Evolutionary conservation across 192 early-diverging fungal genomes (phyloP), one percentile per base, ranked within the genome.

Genomic region (Coemansia sp.): DNA sequence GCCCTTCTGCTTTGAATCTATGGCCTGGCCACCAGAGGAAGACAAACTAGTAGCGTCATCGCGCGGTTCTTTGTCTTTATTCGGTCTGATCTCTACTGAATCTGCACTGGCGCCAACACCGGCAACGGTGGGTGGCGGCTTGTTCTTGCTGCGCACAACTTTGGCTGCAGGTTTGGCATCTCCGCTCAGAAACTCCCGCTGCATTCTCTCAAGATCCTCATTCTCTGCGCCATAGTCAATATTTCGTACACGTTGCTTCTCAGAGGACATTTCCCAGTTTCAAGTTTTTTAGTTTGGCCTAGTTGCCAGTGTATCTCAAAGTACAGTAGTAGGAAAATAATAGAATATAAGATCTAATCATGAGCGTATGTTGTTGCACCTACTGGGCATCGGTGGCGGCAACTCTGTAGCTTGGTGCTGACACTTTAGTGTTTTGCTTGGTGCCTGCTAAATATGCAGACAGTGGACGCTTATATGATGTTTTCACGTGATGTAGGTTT

Each of bases 161-260:
- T 63, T 69, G 32, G 83, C 83, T 4, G 83, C 77, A 4, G 83
- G 83, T 40, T 72, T 71, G 59, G 56, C 58, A 15, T 64, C 68
- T 41, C 66, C 65, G 10, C 50, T 64, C 4, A 85, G 53, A 69
- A 85, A 85, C 13, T 81, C 74, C 9, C 52, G 63, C 49, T 85
- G 78, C 63, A 79, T 69, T 19, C 64, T 49, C 52, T 79, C 73
- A 37, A 84, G 64, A 42, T 84, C 82, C 5, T 69, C 70, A 37
- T 81, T 67, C 15, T 68, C 68, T 4, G 67, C 45, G 11, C 73
- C 73, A 42, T 63, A 56, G 15, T 65, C 69, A 53, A 60, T 18
- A 26, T 23, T 18, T 54, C 52, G 19, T 54, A 54, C 26, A 7
- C 8, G 11, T 26, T 54, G 21, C 9, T 54, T 54, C 7, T 12